A percentile compares a stretch with the other conserved stretches of the same genome.
These are phyloP conservation scores for Euphorbia peplus DNA, from an alignment of 345 rosid species.

Conservation along the genomic window DNA sequence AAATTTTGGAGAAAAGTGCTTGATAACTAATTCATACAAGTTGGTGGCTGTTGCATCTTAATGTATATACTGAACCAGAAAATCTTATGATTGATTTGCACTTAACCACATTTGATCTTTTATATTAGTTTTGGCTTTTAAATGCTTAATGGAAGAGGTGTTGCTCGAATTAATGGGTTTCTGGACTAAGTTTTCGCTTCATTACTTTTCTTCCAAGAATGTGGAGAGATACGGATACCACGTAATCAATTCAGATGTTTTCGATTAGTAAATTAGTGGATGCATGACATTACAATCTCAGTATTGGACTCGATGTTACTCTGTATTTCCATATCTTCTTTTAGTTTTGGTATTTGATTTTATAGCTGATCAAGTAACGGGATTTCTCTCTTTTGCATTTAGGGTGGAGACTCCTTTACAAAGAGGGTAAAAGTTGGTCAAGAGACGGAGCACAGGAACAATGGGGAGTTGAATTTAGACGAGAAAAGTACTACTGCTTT, in stretches of 20 bases:
- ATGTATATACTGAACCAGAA: conserved; percentile 17
- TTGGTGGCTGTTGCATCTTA: conserved; percentile 19
- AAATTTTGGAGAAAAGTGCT: conserved; percentile 23
- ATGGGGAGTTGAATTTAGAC: conserved; percentile 37
- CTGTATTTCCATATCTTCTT: background rate
- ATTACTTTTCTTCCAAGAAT: background rate
- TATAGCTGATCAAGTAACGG: background rate
- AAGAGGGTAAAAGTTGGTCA: conserved; percentile 80
- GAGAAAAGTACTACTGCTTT: conserved; percentile 43
- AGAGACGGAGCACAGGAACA: conserved; percentile 35
- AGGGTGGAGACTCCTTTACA: conserved; percentile 70
- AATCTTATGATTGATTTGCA: conserved; percentile 20
- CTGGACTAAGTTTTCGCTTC: background rate
- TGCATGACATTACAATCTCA: conserved; percentile 3
- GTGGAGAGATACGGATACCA: conserved; percentile 7
- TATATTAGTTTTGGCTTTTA: background rate
- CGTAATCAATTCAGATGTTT: conserved; percentile 10
- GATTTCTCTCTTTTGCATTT: conserved; percentile 1
- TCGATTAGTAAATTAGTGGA: background rate
- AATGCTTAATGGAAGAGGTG: background rate
- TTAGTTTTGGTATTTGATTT: background rate
- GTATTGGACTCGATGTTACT: background rate
- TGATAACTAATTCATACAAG: conserved; percentile 14
- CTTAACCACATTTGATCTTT: background rate
- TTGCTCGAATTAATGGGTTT: conserved; percentile 6